phyloP scores from a whole-genome alignment of 2,329 filamentous ascomycete species.

The Stachybotrys chartarum region DNA sequence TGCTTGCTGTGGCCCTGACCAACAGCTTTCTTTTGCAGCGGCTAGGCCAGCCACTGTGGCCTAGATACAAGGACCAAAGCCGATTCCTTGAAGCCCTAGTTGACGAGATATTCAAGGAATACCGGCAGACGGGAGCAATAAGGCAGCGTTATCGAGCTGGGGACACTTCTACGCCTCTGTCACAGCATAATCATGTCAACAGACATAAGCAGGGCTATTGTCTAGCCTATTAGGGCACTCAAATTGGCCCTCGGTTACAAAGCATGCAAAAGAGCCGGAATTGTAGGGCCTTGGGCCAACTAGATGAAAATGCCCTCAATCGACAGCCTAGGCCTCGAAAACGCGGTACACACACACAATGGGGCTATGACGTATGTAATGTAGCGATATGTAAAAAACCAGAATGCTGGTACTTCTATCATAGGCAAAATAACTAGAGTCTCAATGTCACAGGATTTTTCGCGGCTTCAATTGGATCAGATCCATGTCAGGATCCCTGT shows the following conservation, averaged over 20 bases:
- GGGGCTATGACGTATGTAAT: not conserved
- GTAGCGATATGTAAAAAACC: not conserved
- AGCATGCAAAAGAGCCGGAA: not conserved
- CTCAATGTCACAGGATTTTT: not conserved
- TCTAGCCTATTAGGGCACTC: not conserved
- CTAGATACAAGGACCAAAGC: not conserved
- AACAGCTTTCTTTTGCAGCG: too few relatives aligned
- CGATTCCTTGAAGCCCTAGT: not conserved
- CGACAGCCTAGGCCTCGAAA: not conserved
- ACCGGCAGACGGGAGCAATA: not conserved
- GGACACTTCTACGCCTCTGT: not conserved
- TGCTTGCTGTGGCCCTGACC: too few relatives aligned
- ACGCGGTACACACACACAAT: not conserved
- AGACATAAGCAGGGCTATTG: not conserved
- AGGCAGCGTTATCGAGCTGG: not conserved
- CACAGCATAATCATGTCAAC: not conserved
- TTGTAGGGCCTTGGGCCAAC: too few relatives aligned
- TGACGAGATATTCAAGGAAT: not conserved
- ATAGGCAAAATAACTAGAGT: not conserved
- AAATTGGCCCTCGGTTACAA: not conserved
- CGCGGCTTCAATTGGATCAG: not conserved
- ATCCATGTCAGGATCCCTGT: too few relatives aligned
- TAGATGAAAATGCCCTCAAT: too few relatives aligned
- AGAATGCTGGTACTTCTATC: not conserved
- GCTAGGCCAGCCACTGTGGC: not conserved